phyloP scores from a whole-genome alignment of 1,284 basidiomycete species.

The Somion occarium region DNA sequence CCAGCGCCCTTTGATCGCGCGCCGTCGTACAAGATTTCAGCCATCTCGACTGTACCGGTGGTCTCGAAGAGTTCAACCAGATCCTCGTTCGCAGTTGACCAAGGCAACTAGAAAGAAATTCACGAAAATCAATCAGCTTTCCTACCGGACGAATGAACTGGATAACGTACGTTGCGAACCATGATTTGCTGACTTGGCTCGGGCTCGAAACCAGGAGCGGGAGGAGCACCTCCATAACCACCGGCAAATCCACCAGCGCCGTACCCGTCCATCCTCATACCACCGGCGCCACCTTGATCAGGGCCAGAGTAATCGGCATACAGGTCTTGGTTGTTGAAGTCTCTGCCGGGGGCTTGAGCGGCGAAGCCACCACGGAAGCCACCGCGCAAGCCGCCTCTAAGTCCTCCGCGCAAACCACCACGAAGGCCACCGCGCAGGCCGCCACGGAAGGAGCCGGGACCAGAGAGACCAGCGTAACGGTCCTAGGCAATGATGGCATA shows the following conservation, averaged over 20 bases:
- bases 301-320: slow-evolving; percentile 82
- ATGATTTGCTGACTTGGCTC: slow-evolving; percentile 96
- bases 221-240: slow-evolving; percentile 27
- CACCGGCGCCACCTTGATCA: slow-evolving; percentile 53
- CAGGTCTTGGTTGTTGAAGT: slow-evolving; percentile 74
- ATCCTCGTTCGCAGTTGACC: slow-evolving; percentile 99
- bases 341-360: slow-evolving; percentile 53
- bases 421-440: slow-evolving; percentile 51
- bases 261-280: slow-evolving; percentile 46
- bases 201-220: slow-evolving; percentile 37
- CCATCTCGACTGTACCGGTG: slow-evolving; percentile 89
- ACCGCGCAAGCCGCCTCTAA: slow-evolving; percentile 45
- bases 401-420: slow-evolving; percentile 33
- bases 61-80: slow-evolving; percentile 98
- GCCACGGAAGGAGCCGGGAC: slow-evolving; percentile 60
- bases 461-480: slow-evolving; percentile 80
- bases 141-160: neutral
- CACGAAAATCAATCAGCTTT: slow-evolving; percentile 8
- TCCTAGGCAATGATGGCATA: slow-evolving; percentile 47
- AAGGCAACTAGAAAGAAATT: slow-evolving; percentile 88
- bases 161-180: slow-evolving; percentile 85
- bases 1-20: slow-evolving; percentile 90
- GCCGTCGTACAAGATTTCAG: slow-evolving; percentile 91
- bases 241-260: slow-evolving; percentile 12
- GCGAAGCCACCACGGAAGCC: slow-evolving; percentile 51